phyloP scores from a whole-genome alignment of 23 red algal genomes.

The Agarophyton chilense region DNA sequence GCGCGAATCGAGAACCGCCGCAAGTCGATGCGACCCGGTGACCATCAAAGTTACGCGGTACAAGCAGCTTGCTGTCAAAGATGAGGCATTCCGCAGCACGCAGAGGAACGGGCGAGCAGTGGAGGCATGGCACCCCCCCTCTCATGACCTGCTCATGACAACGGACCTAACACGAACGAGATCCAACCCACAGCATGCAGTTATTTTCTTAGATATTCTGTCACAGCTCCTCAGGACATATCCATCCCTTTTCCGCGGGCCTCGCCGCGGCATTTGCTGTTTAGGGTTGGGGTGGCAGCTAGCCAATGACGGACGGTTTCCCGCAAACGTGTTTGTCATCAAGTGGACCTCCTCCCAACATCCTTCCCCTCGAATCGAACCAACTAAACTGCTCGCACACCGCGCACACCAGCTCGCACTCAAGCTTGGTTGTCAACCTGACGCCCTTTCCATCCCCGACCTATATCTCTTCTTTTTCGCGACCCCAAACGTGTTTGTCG shows the following conservation, averaged over 20 bases:
- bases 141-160: too few species aligned
- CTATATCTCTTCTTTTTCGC: background rate
- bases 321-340: background rate
- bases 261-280: background rate
- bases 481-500: background rate
- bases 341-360: conserved; percentile 8
- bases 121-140: background rate
- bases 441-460: background rate
- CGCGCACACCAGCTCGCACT: too few species aligned
- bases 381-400: too few species aligned
- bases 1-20: too few species aligned
- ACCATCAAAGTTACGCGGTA: too few species aligned
- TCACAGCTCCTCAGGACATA: background rate
- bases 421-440: too few species aligned
- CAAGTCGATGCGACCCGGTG: too few species aligned
- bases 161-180: too few species aligned
- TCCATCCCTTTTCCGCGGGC: background rate
- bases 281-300: background rate
- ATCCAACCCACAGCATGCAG: background rate
- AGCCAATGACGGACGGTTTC: background rate
- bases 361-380: too few species aligned
- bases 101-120: background rate
- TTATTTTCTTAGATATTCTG: background rate
- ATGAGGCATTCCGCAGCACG: too few species aligned
- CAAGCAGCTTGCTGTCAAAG: too few species aligned